Conservation (phyloP, 2,329 filamentous ascomycete genomes). For the Periconia macrospinosa region DNA sequence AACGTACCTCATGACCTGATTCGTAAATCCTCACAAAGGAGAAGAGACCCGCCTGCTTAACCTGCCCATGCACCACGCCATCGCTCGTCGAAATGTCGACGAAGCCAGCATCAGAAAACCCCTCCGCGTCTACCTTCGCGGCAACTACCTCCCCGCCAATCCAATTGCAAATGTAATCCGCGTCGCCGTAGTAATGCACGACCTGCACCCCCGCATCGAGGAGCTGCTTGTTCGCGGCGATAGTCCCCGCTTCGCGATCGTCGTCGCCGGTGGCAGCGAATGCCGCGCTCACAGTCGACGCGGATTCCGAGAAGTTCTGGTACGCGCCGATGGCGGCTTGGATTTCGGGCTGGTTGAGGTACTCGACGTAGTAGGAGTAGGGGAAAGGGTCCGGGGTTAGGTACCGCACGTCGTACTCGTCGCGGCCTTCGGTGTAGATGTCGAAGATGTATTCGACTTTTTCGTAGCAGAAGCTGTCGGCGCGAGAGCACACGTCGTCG, state of each 20-base stretch:
- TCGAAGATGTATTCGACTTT: conserved; percentile 59
- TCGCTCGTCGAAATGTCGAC: conserved; percentile 50
- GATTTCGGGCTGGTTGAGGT: conserved; percentile 59
- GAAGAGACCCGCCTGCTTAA: conserved; percentile 55
- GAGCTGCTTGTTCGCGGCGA: conserved; percentile 45
- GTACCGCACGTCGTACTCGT: conserved; percentile 64
- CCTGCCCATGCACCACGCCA: conserved; percentile 55
- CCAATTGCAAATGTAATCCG: conserved; percentile 54
- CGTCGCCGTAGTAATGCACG: conserved; percentile 51
- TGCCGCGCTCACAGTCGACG: conserved; percentile 47
- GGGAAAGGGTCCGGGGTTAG: conserved; percentile 61
- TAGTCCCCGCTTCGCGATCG: conserved; percentile 47
- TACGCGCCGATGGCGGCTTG: conserved; percentile 62
- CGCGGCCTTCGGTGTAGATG: conserved; percentile 51
- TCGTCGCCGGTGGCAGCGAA: conserved; percentile 56
- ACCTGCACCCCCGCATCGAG: conserved; percentile 46
- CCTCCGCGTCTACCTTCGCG: conserved; percentile 43
- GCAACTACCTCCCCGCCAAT: conserved; percentile 49
- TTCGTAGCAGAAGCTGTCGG: conserved; percentile 59
- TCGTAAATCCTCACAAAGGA: conserved; percentile 56
- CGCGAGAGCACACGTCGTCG: conserved; percentile 55
- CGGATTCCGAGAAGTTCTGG: conserved; percentile 58
- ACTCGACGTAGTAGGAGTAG: conserved; percentile 57
- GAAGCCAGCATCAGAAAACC: conserved; percentile 51
- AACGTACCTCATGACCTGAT: conserved; percentile 46